Evolutionary conservation across 495 filamentous ascomycete genomes (phyloP).

Genomic region (Aspergillus asperescens): DNA sequence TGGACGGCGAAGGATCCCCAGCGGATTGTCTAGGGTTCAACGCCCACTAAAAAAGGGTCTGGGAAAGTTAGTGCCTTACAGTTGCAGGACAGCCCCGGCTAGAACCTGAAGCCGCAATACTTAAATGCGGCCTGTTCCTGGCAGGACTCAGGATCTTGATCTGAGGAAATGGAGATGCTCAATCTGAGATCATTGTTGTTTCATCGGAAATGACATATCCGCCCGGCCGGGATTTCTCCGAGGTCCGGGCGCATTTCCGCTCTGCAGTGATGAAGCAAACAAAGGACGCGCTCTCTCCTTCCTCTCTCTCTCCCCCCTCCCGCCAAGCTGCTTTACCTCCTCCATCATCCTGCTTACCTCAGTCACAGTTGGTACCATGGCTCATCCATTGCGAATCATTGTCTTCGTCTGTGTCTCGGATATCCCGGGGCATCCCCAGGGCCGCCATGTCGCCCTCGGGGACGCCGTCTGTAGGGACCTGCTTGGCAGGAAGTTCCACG

Average conservation of each 20-base stretch:
- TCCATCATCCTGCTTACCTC: neutral
- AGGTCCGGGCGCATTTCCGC: neutral
- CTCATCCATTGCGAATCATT: conserved; percentile 9
- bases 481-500: conserved; percentile 15
- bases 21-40: neutral
- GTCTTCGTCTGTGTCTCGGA: conserved; percentile 23
- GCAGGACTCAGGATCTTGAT: neutral
- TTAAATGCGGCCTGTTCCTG: too few species aligned
- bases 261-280: neutral
- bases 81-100: conserved; percentile 2
- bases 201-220: too few species aligned
- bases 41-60: conserved; percentile 4
- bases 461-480: conserved; percentile 16
- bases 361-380: neutral
- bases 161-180: neutral
- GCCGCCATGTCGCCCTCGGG: conserved; percentile 19
- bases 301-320: neutral
- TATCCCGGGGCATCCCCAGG: conserved; percentile 18
- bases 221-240: conserved; percentile 1
- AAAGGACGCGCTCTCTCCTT: neutral
- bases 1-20: conserved; percentile 1
- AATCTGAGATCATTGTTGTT: too few species aligned
- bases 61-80: neutral
- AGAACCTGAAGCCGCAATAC: neutral
- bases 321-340: neutral